A percentile compares a stretch with the other conserved stretches of the same genome.
Evolutionary conservation across 306 rosid genomes (phyloP).

Genomic region (Begonia loranthoides): DNA sequence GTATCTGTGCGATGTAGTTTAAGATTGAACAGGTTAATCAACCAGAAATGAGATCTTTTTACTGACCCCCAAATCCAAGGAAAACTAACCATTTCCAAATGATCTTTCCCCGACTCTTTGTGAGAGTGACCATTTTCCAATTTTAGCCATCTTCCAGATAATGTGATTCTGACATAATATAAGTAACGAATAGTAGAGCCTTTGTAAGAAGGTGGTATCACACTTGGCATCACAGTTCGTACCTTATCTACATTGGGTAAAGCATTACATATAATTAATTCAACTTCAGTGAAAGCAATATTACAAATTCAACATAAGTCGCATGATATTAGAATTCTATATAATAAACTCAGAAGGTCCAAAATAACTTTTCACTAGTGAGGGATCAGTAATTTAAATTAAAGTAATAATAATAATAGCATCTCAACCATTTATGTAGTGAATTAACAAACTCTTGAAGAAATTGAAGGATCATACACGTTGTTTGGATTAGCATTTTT

Average conservation of each 20-base stretch:
- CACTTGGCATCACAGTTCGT: constrained; percentile 40
- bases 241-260: constrained; percentile 49
- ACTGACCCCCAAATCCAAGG: constrained; percentile 13
- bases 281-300: neutral
- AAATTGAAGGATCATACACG: too few relatives aligned
- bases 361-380: too few relatives aligned
- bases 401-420: neutral
- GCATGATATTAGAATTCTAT: neutral
- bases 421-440: neutral
- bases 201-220: constrained; percentile 92
- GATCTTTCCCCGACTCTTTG: constrained; percentile 46
- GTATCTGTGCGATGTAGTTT: too few relatives aligned
- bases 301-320: too few relatives aligned
- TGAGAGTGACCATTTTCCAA: constrained; percentile 70
- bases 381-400: too few relatives aligned
- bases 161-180: constrained; percentile 59
- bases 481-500: too few relatives aligned
- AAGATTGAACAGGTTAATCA: too few relatives aligned
- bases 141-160: constrained; percentile 68
- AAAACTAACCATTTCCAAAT: constrained; percentile 60
- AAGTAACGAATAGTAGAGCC: constrained; percentile 86
- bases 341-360: neutral
- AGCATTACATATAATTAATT: constrained; percentile 7
- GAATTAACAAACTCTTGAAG: too few relatives aligned
- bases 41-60: too few relatives aligned